Evolutionary conservation across 257 asterid genomes (phyloP).

Genomic region (Forsythia suspensa): DNA sequence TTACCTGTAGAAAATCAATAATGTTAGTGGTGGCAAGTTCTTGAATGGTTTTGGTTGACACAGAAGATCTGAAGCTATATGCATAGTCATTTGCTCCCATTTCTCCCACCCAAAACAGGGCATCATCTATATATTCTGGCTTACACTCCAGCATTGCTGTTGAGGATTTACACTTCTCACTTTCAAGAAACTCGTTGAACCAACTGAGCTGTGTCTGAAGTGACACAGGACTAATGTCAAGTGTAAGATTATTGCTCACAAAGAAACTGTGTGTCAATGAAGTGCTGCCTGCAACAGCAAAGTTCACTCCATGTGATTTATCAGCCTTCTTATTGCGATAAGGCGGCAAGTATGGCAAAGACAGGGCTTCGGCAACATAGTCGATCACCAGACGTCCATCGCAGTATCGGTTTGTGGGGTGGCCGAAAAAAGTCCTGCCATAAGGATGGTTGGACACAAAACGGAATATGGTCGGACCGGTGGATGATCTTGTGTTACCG

Average conservation of each 20-base stretch:
- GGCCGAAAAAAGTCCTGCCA: slow-evolving; percentile 69
- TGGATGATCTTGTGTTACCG: slow-evolving; percentile 63
- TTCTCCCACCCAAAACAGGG: slow-evolving; percentile 78
- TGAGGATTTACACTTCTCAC: slow-evolving; percentile 41
- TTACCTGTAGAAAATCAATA: slow-evolving; percentile 62
- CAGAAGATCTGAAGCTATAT: slow-evolving; percentile 43
- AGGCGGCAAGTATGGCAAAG: slow-evolving; percentile 58
- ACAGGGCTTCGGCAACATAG: slow-evolving; percentile 55
- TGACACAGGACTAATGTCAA: slow-evolving; percentile 58
- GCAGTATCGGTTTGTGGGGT: slow-evolving; percentile 73
- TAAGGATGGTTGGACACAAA: slow-evolving; percentile 65
- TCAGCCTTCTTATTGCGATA: slow-evolving; percentile 40
- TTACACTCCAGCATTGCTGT: slow-evolving; percentile 36
- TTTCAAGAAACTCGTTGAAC: slow-evolving; percentile 48
- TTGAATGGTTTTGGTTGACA: slow-evolving; percentile 39
- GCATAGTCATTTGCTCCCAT: slow-evolving; percentile 80
- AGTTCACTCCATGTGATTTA: slow-evolving; percentile 50
- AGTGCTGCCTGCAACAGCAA: slow-evolving; percentile 76
- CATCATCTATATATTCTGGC: slow-evolving; percentile 36
- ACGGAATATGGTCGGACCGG: slow-evolving; percentile 60
- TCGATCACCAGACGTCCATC: slow-evolving; percentile 80
- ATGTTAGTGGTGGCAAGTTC: slow-evolving; percentile 44
- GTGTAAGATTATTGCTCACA: slow-evolving; percentile 46
- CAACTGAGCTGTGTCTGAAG: slow-evolving; percentile 58
- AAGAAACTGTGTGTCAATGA: slow-evolving; percentile 65